Evolutionary conservation across 805 yeast species (phyloP).

Genomic region (Kluyveromyces siamensis): DNA sequence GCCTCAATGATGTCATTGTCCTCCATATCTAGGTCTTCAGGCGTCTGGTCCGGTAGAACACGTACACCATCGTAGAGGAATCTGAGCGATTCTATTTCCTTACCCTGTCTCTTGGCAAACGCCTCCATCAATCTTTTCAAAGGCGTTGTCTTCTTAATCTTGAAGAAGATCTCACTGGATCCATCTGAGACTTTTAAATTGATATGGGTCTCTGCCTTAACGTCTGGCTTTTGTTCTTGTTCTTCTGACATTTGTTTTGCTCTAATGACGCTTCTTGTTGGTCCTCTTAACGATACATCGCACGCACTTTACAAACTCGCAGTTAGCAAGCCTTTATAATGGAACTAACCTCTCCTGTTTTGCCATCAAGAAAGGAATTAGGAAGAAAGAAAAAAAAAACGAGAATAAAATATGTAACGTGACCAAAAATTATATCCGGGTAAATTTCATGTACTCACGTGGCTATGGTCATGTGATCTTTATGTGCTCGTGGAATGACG

Average conservation of each 20-base stretch:
- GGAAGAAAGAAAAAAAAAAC: not conserved
- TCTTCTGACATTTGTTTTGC: constrained; percentile 3
- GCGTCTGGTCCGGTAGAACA: constrained; percentile 80
- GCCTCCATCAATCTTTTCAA: constrained; percentile 94
- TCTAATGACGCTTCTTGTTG: not conserved
- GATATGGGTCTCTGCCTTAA: constrained; percentile 71
- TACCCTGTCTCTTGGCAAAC: constrained; percentile 96
- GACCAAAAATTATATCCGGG: no score
- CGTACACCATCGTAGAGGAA: constrained; percentile 92
- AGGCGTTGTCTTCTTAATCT: constrained; percentile 87
- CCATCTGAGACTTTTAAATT: constrained; percentile 93
- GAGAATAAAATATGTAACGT: no score
- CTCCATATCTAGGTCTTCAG: constrained; percentile 86
- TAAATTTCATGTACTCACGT: no score
- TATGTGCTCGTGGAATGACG: no score
- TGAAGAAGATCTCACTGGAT: constrained; percentile 87
- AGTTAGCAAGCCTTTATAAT: no score
- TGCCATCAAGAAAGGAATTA: not conserved
- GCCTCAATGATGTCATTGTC: constrained; percentile 97
- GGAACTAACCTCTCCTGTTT: not conserved
- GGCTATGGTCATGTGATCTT: no score
- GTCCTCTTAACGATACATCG: not conserved
- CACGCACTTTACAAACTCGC: no score
- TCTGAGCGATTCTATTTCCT: constrained; percentile 70
- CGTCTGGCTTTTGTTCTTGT: constrained; percentile 36